Evolutionary conservation across 345 rosid genomes (phyloP), one percentile per base, ranked within the genome.

Genomic region (Gossypium mustelinum): DNA sequence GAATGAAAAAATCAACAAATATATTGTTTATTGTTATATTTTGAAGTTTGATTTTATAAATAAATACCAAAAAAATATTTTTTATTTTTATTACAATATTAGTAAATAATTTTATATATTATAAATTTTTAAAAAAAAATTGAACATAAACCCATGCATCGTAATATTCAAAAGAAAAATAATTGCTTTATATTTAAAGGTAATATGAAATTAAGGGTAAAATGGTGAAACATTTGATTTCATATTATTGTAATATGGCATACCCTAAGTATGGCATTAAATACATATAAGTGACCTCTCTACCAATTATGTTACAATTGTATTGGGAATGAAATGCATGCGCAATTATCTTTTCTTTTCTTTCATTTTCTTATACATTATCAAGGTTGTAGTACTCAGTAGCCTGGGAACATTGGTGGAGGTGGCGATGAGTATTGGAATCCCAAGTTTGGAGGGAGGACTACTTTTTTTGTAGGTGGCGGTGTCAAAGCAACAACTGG

Each of bases 381-480:
- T 45, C 7, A 62, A 51, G 54, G 27, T 0, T 11, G 13, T 43
- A 13, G 8, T 72, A 14, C 41, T 85, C 82, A 92, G 78, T 92
- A 90, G 78, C 97, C 97, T 25, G 76, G 86, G 79, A 86, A 80
- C 72, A 85, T 72, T 51, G 97, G 97, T 13, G 97, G 94, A 34
- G 97, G 97, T 22, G 97, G 97, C 6, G 97, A 92, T 8, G 88
- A 71, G 77, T 92, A 92, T 44, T 86, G 80, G 75, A 76, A 83
- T 22, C 97, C 97, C 13, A 92, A 58, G 63, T 73, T 72, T 78
- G 88, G 85, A 14, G 97, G 97, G 47, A 92, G 80, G 68, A 75
- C 24, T 43, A 87, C 9, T 17, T 83, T 80, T 2, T 83, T 78
- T 17, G 22, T 39, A 20, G 78, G 71, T 9, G 87, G 78, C 59